These are phyloP conservation scores for Fusarium chaquense DNA, from an alignment of 2,329 filamentous ascomycete species.

Conservation along the genomic window DNA sequence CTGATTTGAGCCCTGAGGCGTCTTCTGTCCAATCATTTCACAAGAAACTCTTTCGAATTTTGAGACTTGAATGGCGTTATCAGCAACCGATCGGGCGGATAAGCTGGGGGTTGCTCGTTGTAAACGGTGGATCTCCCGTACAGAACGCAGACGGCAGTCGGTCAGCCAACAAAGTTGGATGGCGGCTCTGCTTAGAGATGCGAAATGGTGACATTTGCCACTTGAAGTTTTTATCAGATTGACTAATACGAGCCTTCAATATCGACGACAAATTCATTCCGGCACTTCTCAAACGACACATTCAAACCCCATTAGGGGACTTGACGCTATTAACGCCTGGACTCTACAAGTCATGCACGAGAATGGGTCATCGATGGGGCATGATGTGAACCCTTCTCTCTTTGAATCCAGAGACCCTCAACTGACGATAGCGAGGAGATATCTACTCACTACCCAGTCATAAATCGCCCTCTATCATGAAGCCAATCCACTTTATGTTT, in stretches of 20 bases:
- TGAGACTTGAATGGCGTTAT: constrained; percentile 46
- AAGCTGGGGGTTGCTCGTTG: constrained; percentile 19
- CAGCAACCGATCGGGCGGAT: constrained; percentile 45
- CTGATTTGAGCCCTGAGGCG: constrained; percentile 33
- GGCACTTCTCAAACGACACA: not conserved
- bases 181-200: constrained; percentile 31
- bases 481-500: constrained; percentile 7
- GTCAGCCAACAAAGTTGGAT: constrained; percentile 12
- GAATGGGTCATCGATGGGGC: constrained; percentile 37
- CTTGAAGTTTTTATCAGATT: constrained; percentile 14
- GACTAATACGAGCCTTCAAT: not conserved
- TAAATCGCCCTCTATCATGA: not conserved
- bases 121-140: constrained; percentile 36
- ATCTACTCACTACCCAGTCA: constrained; percentile 8
- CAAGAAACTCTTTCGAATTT: constrained; percentile 42
- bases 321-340: constrained; percentile 17
- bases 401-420: constrained; percentile 3
- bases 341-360: constrained; percentile 32
- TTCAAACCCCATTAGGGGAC: constrained; percentile 9
- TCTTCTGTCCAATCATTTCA: constrained; percentile 32
- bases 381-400: constrained; percentile 7
- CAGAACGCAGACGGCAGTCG: constrained; percentile 44
- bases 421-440: constrained; percentile 24
- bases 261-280: not conserved
- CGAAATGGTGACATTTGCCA: constrained; percentile 37